Base-by-base conservation (phyloP, 2,329 filamentous ascomycete species). In the Scedosporium boydii region DNA sequence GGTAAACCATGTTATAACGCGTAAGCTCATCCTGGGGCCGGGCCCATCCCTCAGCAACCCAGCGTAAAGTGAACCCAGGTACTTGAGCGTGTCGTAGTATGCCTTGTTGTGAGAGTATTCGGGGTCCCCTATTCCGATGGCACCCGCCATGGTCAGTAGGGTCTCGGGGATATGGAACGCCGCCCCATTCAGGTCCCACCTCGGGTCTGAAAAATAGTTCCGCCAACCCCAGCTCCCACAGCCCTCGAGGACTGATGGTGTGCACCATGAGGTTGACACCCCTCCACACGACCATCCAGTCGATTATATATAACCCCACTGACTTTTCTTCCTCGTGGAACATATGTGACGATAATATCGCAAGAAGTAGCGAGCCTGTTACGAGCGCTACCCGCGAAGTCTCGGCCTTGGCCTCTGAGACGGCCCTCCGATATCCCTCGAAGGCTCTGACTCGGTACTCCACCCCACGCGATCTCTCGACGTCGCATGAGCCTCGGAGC, bases 211-310 rank as follows among this genome's bases (percentile, higher is more conserved):
- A 76, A 65, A 84, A 81, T 10, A 84, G 72, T 4, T 72, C 67
- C 1, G 75, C 72, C 60, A 84, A 67, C 14, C 80, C 82, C 0
- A 79, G 77, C 2, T 76, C 69, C 57, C 72, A 66, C 2, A 77
- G 66, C 1, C 64, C 66, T 6, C 68, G 64, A 0, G 71, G 70
- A 1, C 68, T 67, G 53, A 76, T 73, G 12, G 78, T 63, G 0
- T 78, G 70, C 42, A 82, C 71, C 29, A 84, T 80, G 12, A 80
- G 69, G 29, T 79, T 75, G 34, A 76, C 83, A 10, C 82, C 82
- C 9, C 77, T 74, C 81, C 82, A 85, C 14, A 85, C 74, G 4
- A 77, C 66, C 71, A 84, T 80, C 82, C 82, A 85, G 67, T 84
- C 78, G 56, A 84, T 69, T 34, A 84, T 77, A 66, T 79, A 82